Evolutionary conservation across 768 basidiomycete genomes (phyloP), one percentile per base, ranked within the genome.

Genomic region (Asterophora parasitica): DNA sequence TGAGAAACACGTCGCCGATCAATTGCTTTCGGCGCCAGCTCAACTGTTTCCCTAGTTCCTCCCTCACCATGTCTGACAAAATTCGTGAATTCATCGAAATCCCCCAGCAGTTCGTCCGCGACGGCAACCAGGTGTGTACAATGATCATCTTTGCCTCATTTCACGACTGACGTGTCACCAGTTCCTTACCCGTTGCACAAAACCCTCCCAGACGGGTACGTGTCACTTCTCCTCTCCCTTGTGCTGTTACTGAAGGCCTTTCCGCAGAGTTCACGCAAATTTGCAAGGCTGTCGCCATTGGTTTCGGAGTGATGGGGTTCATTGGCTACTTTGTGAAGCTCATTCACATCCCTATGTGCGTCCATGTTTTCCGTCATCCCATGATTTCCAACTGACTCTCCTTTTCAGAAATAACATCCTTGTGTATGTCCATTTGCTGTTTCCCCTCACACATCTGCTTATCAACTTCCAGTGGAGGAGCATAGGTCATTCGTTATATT

Each of bases 311-410:
- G 56, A 98, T 98, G 94, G 96, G 96, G 12, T 95, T 97, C 78
- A 93, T 99, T 65, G 96, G 96, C 12, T 99, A 95, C 75, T 87
- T 98, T 63, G 94, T 96, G 57, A 97, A 97, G 70, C 83, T 97
- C 56, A 93, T 98, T 59, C 93, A 97, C 70, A 96, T 95, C 68
- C 93, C 94, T 59, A 95, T 96, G 93, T 95, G 58, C 73, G 93
- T 82, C 31, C 49, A 13, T 44, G 32, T 44, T 32, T 42, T 33
- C 26, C 35, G 27, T 12, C 13, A 16, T n/a, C 33, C 35, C 39
- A 27, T 46, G 7, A 7, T 41, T 47, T 52, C 58, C 44, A 23
- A 61, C 57, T 57, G 17, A 55, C 41, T 0, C 33, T 26, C 1
- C 27, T 26, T 46, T 48, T 11, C 60, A 95, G 92, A 79, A 96